phyloP scores from a whole-genome alignment of 164 flowering plant genomes.

The Tinospora cordifolia region DNA sequence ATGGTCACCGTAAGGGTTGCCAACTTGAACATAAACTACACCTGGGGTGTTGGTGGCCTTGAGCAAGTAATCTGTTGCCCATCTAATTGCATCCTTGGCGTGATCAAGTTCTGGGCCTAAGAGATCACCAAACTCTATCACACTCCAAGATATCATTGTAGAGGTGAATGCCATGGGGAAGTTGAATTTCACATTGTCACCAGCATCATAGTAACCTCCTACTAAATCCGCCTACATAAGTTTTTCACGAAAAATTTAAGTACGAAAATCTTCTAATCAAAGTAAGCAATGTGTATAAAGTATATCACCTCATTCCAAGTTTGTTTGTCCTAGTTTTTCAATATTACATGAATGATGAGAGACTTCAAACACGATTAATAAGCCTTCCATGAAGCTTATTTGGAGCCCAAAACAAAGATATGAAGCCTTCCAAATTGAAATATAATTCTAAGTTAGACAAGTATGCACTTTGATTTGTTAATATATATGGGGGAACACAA shows the following conservation, averaged over 20 bases:
- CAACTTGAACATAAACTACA: constrained; percentile 50
- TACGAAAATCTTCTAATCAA: not conserved
- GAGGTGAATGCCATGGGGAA: constrained; percentile 84
- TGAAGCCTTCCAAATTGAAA: too few species aligned
- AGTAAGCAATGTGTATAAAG: too few species aligned
- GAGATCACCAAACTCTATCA: constrained; percentile 41
- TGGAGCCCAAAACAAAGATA: too few species aligned
- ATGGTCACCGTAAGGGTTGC: constrained; percentile 29
- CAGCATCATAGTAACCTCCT: constrained; percentile 88
- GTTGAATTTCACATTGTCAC: constrained; percentile 73
- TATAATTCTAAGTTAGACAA: too few species aligned
- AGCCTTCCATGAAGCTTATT: too few species aligned
- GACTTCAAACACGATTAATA: not conserved
- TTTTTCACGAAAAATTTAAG: not conserved
- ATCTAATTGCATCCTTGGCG: constrained; percentile 48
- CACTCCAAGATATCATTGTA: constrained; percentile 71
- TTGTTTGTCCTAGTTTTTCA: too few species aligned
- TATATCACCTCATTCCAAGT: too few species aligned
- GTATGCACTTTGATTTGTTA: too few species aligned
- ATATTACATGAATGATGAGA: not conserved
- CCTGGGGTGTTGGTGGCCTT: constrained; percentile 49
- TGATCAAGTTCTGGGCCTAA: constrained; percentile 44
- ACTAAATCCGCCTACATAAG: constrained; percentile 50
- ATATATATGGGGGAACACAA: too few species aligned
- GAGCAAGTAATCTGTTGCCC: constrained; percentile 75